These are phyloP conservation scores for Kodamaea kakaduensis DNA, from an alignment of 805 yeast species.

Conservation along the genomic window DNA sequence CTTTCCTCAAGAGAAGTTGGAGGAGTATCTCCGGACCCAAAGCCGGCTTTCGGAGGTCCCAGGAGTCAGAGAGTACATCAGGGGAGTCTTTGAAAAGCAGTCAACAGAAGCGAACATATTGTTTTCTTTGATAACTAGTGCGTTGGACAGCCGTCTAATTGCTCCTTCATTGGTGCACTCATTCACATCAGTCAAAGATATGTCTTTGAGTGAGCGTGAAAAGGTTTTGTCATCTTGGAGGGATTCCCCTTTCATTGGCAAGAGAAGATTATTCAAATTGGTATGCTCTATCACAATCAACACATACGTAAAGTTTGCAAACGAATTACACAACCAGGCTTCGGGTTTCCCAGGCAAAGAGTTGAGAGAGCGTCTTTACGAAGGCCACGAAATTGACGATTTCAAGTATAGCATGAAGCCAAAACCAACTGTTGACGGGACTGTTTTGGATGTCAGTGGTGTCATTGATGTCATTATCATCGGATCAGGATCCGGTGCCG, in stretches of 20 bases:
- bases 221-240: conserved; percentile 36
- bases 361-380: conserved; percentile 24
- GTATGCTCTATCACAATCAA: conserved; percentile 23
- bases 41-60: conserved; percentile 30
- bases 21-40: conserved; percentile 25
- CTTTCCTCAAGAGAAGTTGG: conserved; percentile 26
- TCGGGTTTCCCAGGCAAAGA: conserved; percentile 37
- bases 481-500: conserved; percentile 7
- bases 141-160: conserved; percentile 27
- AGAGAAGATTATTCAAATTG: conserved; percentile 33
- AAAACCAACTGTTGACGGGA: conserved; percentile 25
- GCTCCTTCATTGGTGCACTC: conserved; percentile 34
- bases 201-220: conserved; percentile 31
- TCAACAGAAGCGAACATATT: conserved; percentile 1
- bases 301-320: conserved; percentile 25
- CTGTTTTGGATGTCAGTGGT: conserved; percentile 29
- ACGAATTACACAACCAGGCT: conserved; percentile 33
- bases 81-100: neutral
- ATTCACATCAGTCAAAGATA: conserved; percentile 31
- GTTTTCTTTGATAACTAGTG: conserved; percentile 22
- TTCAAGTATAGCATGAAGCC: conserved; percentile 29
- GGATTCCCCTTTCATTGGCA: conserved; percentile 33
- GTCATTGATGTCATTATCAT: conserved; percentile 27
- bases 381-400: conserved; percentile 21
- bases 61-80: conserved; percentile 17